Conservation (phyloP, 2,329 filamentous ascomycete genomes). For the Pseudogymnoascus sp. region DNA sequence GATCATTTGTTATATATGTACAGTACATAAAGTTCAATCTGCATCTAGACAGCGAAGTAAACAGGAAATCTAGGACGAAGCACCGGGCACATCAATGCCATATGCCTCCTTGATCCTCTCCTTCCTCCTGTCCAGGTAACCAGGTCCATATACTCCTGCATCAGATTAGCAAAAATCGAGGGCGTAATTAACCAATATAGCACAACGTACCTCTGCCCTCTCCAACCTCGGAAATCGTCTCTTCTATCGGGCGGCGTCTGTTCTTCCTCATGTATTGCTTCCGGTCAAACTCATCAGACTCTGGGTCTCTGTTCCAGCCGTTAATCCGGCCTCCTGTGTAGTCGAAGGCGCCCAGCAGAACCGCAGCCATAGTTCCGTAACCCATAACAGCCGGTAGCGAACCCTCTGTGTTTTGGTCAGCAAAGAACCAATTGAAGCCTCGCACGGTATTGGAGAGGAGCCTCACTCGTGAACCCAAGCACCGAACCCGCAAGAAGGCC, state of each 20-base stretch:
- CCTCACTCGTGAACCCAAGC: slow-evolving; percentile 52
- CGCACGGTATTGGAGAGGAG: not conserved
- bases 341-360: slow-evolving; percentile 50
- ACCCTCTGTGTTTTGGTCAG: slow-evolving; percentile 8
- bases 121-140: slow-evolving; percentile 60
- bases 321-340: slow-evolving; percentile 52
- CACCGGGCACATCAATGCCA: slow-evolving; percentile 52
- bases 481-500: slow-evolving; percentile 58
- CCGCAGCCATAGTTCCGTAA: slow-evolving; percentile 49
- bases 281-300: slow-evolving; percentile 55
- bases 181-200: not conserved
- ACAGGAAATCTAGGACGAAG: slow-evolving; percentile 6
- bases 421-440: not conserved
- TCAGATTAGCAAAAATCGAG: slow-evolving; percentile 11
- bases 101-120: slow-evolving; percentile 62
- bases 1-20: slow-evolving; percentile 8
- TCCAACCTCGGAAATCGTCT: slow-evolving; percentile 58
- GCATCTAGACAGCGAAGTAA: not conserved
- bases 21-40: slow-evolving; percentile 6
- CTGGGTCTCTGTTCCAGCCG: slow-evolving; percentile 41
- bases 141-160: slow-evolving; percentile 57
- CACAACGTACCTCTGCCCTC: slow-evolving; percentile 58
- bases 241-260: slow-evolving; percentile 52
- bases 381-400: slow-evolving; percentile 53
- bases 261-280: slow-evolving; percentile 55